Conservation (phyloP, 345 rosid genomes). For the Moringa oleifera region DNA sequence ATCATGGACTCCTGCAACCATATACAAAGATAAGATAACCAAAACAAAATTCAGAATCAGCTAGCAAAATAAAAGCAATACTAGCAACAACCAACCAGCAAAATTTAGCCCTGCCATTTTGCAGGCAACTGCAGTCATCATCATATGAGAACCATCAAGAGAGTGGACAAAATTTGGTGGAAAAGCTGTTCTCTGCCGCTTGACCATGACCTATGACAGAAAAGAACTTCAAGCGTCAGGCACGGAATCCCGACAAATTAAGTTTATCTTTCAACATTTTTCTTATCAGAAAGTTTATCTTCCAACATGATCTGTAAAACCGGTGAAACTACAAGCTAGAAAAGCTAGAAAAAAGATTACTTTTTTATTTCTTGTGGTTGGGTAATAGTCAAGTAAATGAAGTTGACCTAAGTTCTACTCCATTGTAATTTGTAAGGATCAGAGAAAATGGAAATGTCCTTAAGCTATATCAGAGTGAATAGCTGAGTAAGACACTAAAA, state of each 20-base stretch:
- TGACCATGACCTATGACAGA: constrained; percentile 57
- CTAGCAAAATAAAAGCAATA: constrained; percentile 3
- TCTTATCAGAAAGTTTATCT: too few species aligned
- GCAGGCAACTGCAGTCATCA: constrained; percentile 99
- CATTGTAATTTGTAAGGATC: not conserved
- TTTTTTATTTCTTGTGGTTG: not conserved
- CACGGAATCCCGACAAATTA: not conserved
- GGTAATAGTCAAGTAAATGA: not conserved
- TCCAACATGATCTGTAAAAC: too few species aligned
- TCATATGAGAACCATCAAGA: constrained; percentile 98
- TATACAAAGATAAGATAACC: constrained; percentile 9
- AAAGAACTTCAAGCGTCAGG: not conserved
- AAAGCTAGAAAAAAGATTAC: not conserved
- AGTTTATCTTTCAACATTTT: too few species aligned
- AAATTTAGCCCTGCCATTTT: constrained; percentile 71
- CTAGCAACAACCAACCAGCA: constrained; percentile 52
- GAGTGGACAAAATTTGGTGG: constrained; percentile 99
- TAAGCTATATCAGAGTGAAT: not conserved
- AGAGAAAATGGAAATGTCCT: not conserved
- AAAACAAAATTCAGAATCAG: constrained; percentile 12
- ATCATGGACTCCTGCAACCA: constrained; percentile 90
- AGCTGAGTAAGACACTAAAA: not conserved
- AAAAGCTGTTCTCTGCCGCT: constrained; percentile 90
- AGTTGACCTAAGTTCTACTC: not conserved
- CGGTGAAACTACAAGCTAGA: not conserved